Base-by-base conservation (phyloP, 768 basidiomycete species). In the Lactarius pseudohatsudake region DNA sequence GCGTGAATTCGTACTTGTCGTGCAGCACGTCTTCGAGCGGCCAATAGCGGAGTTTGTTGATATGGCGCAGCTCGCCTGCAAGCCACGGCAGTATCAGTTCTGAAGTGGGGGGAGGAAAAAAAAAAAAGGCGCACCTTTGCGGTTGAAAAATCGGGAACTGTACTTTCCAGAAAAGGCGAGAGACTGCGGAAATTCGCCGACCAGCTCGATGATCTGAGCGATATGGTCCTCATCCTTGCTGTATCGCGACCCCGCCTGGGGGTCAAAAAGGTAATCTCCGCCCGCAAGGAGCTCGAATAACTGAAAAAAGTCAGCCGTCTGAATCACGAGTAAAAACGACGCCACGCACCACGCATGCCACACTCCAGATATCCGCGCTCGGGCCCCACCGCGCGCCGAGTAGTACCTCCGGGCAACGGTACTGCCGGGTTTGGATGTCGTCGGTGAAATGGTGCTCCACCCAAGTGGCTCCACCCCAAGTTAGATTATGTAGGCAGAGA, bases 241-340 rank as follows among this genome's bases (percentile, higher is more conserved):
- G 75, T 97, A 98, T 50, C 95, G 87, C 57, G 92, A 89, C 2
- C 96, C 96, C 1, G 92, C 91, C 26, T 94, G 94, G 0, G 96
- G 96, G 75, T 98, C 97, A 75, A 99, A 99, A 43, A 99, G 85
- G 77, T 98, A 99, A 76, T 98, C 96, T 26, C 97, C 96, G 22
- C 96, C 96, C 0, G 92, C 94, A 69, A 98, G 86, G 50, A 98
- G 85, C 75, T 98, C 96, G 75, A 99, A 99, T 47, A 94, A 84
- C 94, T 95, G 71, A 10, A 30, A 18, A 36, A 16, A 16, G 32
- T 28, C 22, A 38, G 9, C 36, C 43, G 30, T 62, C 67, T 57
- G 15, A 15, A 40, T 40, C 63, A 47, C 47, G 26, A 40, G n/a
- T n/a, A 4, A 55, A 64, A 50, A 8, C 41, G 56, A 53, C 28